A percentile compares a stretch with the other conserved stretches of the same genome.
These are phyloP conservation scores for Odontarrhena argentea DNA, from an alignment of 345 rosid genomes.

Conservation along the genomic window DNA sequence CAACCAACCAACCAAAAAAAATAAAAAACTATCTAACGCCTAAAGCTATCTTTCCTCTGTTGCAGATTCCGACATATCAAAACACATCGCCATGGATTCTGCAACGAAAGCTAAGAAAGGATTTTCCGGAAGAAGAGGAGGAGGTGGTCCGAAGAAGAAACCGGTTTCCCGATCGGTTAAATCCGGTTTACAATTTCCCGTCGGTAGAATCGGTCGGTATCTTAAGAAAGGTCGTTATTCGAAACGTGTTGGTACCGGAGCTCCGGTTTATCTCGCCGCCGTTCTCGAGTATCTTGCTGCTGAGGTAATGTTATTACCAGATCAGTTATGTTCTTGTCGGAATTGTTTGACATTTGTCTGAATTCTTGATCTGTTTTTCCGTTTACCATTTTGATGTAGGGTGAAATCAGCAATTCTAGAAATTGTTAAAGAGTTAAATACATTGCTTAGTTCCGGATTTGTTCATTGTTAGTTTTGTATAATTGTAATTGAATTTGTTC, in stretches of 20 bases:
- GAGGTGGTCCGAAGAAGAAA: slow-evolving; percentile 77
- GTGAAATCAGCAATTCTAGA: too few relatives aligned
- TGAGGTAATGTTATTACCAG: slow-evolving; percentile 46
- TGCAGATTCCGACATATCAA: slow-evolving; percentile 20
- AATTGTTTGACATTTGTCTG: not conserved
- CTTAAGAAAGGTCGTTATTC: slow-evolving; percentile 76
- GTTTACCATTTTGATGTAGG: slow-evolving; percentile 12
- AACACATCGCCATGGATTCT: slow-evolving; percentile 49
- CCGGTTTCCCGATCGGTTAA: slow-evolving; percentile 74
- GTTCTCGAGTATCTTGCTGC: slow-evolving; percentile 85
- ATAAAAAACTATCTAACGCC: not conserved
- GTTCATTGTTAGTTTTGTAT: too few relatives aligned
- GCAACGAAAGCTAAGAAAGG: slow-evolving; percentile 64
- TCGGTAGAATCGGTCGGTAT: slow-evolving; percentile 78
- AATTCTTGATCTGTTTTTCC: not conserved
- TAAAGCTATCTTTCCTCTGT: slow-evolving; percentile 10
- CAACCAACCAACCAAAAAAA: not conserved
- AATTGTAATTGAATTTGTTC: too few relatives aligned
- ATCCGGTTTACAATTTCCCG: slow-evolving; percentile 81
- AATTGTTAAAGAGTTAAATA: too few relatives aligned
- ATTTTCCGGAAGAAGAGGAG: slow-evolving; percentile 61
- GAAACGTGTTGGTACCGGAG: slow-evolving; percentile 68
- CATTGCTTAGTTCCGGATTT: too few relatives aligned
- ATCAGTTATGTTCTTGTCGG: not conserved
- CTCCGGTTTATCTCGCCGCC: slow-evolving; percentile 81